Evolutionary conservation across 2,329 filamentous ascomycete species (phyloP), one percentile per base, ranked within the genome.

Genomic region (Diaporthe vaccinii): DNA sequence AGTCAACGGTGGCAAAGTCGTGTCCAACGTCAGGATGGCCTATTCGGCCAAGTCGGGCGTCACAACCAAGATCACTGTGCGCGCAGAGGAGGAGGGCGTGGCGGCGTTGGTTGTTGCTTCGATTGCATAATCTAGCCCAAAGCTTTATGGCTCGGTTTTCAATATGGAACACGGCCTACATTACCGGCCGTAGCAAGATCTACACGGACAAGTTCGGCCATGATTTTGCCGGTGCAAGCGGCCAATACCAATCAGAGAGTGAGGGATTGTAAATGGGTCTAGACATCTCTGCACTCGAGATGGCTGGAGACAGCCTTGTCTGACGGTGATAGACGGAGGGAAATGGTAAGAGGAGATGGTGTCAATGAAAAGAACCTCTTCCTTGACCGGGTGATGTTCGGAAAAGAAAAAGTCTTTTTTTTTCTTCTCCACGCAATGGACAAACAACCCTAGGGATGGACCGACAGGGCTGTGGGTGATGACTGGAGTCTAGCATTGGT

Each of bases 41-140:
- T 98, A 92, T 86, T 97, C 95, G 77, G 92, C 94, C 80, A 98
- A 97, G 89, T 93, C 93, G 68, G 97, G 97, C 71, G 95, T 98
- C 36, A 98, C 97, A 75, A 97, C 96, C 81, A 98, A 98, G 91
- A 95, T 99, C 80, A 94, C 93, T 71, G 94, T 96, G 76, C 91
- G 97, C 82, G 94, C 94, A 83, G 97, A 99, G 84, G 97, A 99
- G 85, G 95, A 97, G 82, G 95, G 95, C 74, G 92, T 99, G 81
- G 95, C 97, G 77, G 90, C 92, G 76, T 88, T 97, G 84, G 91
- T 98, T 76, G 90, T 98, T 83, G 94, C 92, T 79, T 95, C 95
- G 80, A 92, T 98, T 83, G 93, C 94, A 83, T 97, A 91, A 89
- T 84, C 28, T 34, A 25, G n/a, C 34, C 34, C 39, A 34, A 20